Evolutionary conservation across 306 rosid species (phyloP).

Genomic region (Glycyrrhiza uralensis): DNA sequence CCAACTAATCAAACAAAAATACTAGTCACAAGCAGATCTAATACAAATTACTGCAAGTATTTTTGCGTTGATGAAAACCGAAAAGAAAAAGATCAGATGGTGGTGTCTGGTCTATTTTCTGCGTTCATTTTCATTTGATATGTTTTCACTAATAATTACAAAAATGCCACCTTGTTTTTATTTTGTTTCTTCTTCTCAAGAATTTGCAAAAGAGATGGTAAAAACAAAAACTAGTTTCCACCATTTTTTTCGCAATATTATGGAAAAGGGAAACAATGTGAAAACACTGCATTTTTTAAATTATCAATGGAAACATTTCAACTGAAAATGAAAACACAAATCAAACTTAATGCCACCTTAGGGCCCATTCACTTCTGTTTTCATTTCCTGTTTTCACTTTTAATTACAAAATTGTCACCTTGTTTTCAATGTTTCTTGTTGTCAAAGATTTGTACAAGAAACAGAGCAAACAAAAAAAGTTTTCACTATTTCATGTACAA

Average conservation of each 20-base stretch:
- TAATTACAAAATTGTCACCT: no score
- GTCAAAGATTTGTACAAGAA: no score
- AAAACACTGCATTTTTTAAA: not conserved
- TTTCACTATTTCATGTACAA: no score
- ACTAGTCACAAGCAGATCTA: constrained; percentile 25
- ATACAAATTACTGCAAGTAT: not conserved
- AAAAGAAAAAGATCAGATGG: not conserved
- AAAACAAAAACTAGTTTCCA: not conserved
- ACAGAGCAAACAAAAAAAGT: no score
- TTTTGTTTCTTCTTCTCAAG: not conserved
- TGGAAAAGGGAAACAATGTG: not conserved
- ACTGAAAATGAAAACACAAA: not conserved
- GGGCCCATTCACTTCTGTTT: no score
- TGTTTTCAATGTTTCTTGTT: no score
- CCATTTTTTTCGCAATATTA: constrained; percentile 6
- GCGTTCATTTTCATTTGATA: not conserved
- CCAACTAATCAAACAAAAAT: constrained; percentile 65
- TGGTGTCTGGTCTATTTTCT: not conserved
- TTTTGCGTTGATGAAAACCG: not conserved
- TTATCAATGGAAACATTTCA: not conserved
- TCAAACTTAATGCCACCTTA: not conserved
- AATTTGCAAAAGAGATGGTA: not conserved
- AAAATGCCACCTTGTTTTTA: not conserved
- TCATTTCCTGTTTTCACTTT: no score
- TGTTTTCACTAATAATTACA: not conserved